Percentiles rank a stretch among this genome's conserved stretches.
phyloP scores from a whole-genome alignment of 768 basidiomycete species.

The Glaciozyma martinii region DNA sequence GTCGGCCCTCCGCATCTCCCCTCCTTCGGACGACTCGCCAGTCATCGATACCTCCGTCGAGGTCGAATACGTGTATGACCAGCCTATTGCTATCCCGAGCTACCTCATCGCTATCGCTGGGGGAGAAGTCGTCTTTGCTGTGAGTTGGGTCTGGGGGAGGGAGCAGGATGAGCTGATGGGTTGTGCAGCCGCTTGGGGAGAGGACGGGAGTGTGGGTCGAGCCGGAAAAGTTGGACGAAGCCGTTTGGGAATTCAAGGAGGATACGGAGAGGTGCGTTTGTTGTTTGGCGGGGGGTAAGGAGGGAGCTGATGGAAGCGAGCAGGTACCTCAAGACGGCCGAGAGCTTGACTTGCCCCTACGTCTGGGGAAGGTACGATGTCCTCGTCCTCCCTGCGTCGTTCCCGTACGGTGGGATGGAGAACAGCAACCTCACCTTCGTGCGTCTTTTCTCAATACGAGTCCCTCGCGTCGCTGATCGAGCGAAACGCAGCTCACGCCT shows the following conservation, averaged over 20 bases:
- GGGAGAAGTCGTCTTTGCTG: conserved; percentile 62
- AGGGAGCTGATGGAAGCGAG: no score
- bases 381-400: conserved; percentile 77
- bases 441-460: not conserved
- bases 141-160: not conserved
- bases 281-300: not conserved
- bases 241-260: conserved; percentile 15
- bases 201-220: conserved; percentile 93
- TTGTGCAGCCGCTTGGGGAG: conserved; percentile 46
- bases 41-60: conserved; percentile 51
- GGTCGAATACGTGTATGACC: conserved; percentile 23
- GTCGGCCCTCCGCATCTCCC: conserved; percentile 70
- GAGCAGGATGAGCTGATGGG: not conserved
- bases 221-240: conserved; percentile 50
- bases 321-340: conserved; percentile 69
- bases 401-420: conserved; percentile 62
- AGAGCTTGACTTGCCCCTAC: conserved; percentile 65
- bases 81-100: conserved; percentile 78
- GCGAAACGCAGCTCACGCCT: conserved; percentile 37
- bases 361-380: conserved; percentile 81
- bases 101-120: conserved; percentile 88
- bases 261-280: conserved; percentile 37
- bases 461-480: not conserved
- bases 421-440: conserved; percentile 33
- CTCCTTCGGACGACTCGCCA: conserved; percentile 60